A percentile compares a stretch with the other conserved stretches of the same genome.
These are phyloP conservation scores for Galeopsis tetrahit DNA, from an alignment of 257 asterid species.

Conservation along the genomic window DNA sequence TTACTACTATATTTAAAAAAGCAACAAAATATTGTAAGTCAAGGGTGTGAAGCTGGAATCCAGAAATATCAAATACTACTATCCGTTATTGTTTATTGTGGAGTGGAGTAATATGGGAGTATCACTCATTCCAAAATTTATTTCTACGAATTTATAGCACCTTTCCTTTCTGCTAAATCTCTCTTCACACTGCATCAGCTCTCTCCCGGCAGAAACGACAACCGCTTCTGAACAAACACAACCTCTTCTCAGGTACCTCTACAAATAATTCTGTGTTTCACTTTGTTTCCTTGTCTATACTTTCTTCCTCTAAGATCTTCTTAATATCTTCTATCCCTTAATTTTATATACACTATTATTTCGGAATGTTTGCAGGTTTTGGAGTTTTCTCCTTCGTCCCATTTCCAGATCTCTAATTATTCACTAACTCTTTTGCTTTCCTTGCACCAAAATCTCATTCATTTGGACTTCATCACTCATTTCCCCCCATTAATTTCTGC, in stretches of 20 bases:
- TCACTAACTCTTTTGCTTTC: not conserved
- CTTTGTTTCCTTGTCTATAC: conserved; percentile 4
- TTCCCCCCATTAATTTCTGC: not conserved
- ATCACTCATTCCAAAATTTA: not conserved
- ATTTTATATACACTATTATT: not conserved
- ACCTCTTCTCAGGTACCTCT: conserved; percentile 39
- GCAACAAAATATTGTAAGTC: not conserved
- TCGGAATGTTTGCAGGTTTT: conserved; percentile 1
- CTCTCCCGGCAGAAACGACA: conserved; percentile 35
- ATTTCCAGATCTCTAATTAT: conserved; percentile 31
- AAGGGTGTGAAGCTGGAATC: not conserved
- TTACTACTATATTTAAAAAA: no score
- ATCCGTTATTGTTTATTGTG: conserved; percentile 31
- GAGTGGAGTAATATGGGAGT: not conserved
- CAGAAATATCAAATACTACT: conserved; percentile 29
- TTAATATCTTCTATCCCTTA: not conserved
- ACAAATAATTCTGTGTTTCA: not conserved
- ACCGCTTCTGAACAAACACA: conserved; percentile 42
- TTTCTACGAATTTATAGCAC: conserved; percentile 19
- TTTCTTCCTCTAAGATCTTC: not conserved
- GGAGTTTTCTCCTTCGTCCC: conserved; percentile 49
- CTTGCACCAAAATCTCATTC: conserved; percentile 30
- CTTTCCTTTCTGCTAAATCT: not conserved
- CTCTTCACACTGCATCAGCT: conserved; percentile 11
- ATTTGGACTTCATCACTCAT: conserved; percentile 25